Conservation (phyloP, 2,329 filamentous ascomycete species). For the Simplicillium sp. region DNA sequence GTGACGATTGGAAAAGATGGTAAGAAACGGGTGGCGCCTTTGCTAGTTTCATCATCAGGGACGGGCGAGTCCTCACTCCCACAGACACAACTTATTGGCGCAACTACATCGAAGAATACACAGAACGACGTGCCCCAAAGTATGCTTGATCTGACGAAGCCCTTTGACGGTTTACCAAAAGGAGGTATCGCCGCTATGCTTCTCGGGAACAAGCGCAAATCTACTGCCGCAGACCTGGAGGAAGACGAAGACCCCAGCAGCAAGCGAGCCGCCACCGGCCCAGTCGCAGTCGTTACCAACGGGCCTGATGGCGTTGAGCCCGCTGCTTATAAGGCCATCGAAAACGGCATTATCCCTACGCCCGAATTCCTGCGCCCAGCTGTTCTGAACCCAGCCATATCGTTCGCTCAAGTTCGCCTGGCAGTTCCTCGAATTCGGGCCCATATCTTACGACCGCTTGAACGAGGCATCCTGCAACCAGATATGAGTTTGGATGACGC, state of each 20-base stretch:
- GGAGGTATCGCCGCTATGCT: conserved; percentile 80
- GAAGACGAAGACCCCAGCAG: conserved; percentile 54
- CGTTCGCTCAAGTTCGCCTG: conserved; percentile 73
- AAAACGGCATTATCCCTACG: conserved; percentile 54
- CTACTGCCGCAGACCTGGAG: conserved; percentile 61
- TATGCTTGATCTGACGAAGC: conserved; percentile 82
- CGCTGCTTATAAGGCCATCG: conserved; percentile 51
- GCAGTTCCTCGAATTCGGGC: conserved; percentile 80
- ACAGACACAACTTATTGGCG: conserved; percentile 77
- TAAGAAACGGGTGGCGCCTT: conserved; percentile 87
- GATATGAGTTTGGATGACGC: conserved; percentile 51
- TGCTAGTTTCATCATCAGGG: conserved; percentile 84
- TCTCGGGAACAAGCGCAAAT: conserved; percentile 87
- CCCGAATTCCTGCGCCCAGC: conserved; percentile 85
- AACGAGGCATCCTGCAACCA: conserved; percentile 49
- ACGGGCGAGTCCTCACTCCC: conserved; percentile 81
- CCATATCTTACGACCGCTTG: conserved; percentile 73
- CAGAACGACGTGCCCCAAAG: conserved; percentile 70
- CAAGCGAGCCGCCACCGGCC: conserved; percentile 53
- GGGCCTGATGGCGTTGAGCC: conserved; percentile 70
- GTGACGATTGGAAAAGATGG: conserved; percentile 95
- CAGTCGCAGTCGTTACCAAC: conserved; percentile 66
- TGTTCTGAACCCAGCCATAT: conserved; percentile 71
- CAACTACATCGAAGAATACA: conserved; percentile 51
- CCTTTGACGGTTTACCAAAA: conserved; percentile 84